These are phyloP conservation scores for Schizophyllum amplum DNA, from an alignment of 1,284 basidiomycete genomes.

Conservation along the genomic window DNA sequence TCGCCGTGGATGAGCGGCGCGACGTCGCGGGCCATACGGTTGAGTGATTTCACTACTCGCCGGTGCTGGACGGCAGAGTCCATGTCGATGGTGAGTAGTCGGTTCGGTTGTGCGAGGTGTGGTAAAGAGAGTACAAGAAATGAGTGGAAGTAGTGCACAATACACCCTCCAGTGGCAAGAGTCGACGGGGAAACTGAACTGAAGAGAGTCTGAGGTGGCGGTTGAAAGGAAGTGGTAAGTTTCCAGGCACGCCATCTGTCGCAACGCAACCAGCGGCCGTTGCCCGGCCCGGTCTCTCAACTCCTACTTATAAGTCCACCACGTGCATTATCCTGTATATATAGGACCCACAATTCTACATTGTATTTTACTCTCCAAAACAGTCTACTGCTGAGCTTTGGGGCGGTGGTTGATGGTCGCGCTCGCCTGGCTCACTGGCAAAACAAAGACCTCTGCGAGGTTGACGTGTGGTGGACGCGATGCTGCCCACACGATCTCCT, in stretches of 20 bases:
- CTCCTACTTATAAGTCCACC: no score
- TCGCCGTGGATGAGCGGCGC: neutral
- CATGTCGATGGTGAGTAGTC: neutral
- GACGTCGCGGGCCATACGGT: neutral
- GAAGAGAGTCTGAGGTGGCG: no score
- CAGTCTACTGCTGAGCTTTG: no score
- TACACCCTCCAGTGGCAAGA: neutral
- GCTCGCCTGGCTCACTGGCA: conserved; percentile 77
- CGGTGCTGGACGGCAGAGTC: neutral
- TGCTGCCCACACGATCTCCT: conserved; percentile 96
- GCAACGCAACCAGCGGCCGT: no score
- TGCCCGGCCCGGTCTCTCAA: no score
- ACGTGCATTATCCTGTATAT: no score
- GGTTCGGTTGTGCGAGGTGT: neutral
- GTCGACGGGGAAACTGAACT: neutral
- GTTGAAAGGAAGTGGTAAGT: no score
- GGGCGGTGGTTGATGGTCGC: conserved; percentile 50
- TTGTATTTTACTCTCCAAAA: no score
- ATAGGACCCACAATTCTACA: no score
- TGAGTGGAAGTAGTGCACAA: neutral
- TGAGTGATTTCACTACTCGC: neutral
- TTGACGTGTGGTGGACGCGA: conserved; percentile 83
- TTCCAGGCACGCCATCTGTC: no score
- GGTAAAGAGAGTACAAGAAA: neutral
- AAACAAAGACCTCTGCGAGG: conserved; percentile 71